Base-by-base conservation (phyloP, 2,329 filamentous ascomycete genomes). In the Ciborinia camelliae region DNA sequence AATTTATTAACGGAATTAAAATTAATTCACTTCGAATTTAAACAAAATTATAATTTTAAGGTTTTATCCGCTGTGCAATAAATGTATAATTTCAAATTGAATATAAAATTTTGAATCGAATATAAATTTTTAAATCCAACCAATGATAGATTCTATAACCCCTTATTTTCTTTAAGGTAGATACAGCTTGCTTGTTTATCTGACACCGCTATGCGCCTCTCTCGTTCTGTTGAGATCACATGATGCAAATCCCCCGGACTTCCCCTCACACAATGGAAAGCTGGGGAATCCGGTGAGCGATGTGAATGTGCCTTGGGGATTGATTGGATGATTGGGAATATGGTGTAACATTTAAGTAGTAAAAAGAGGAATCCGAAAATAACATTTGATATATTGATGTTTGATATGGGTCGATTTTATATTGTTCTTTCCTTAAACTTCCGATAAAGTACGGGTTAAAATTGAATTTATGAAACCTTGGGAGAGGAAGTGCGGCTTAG, bases 181-280 rank as follows among this genome's bases (percentile, higher is more conserved):
- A 54, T 41, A 59, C 55, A 28, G 55, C 47, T 53, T 53, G 20
- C 54, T 32, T 58, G 30, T 14, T 43, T 39, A 37, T 28, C 32
- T 45, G 28, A 32, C 20, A 47, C 41, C 12, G 41, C 30, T 20
- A 23, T 35, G 41, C 28, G 41, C 20, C 28, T 23, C 51, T 18
- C 18, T 32, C 14, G 39, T 54, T 62, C 39, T 62, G 60, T 62
- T 62, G 60, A 45, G 48, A 62, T 35, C 28, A n/a, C 37, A 23
- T 45, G 50, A 50, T 50, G 35, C 20, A 12, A 45, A 45, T 30
- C 15, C 47, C 47, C 35, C 60, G 60, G 60, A 62, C 60, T 62
- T 55, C 60, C 60, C 60, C 60, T 62, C 50, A 14, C 5, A 8
- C 45, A 43, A 35, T 23, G 3, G 12, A 35, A 26, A 20, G 9